These are phyloP conservation scores for Chrysosporium keratinophilum DNA, from an alignment of 2,329 filamentous ascomycete species.

Conservation along the genomic window DNA sequence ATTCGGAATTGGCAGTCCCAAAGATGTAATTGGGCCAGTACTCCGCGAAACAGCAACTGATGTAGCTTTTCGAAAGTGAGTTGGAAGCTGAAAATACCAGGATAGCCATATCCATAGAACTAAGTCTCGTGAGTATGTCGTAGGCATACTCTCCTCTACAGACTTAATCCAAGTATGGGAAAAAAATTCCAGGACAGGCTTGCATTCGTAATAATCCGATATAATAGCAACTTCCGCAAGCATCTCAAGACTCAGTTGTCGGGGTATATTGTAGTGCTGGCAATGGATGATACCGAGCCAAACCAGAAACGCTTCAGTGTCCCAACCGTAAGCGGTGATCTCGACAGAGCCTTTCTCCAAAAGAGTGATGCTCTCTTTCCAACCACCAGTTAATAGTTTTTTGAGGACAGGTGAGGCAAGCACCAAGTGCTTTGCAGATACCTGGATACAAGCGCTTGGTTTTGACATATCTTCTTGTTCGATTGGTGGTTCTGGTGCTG, in stretches of 20 bases:
- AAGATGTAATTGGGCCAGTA: slow-evolving; percentile 10
- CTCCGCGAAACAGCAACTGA: slow-evolving; percentile 11
- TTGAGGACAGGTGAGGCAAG: slow-evolving; percentile 20
- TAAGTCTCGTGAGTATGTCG: slow-evolving; percentile 3
- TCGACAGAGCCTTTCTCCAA: slow-evolving; percentile 16
- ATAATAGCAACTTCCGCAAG: slow-evolving; percentile 21
- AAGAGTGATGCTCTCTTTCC: slow-evolving; percentile 18
- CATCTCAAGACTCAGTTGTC: slow-evolving; percentile 16
- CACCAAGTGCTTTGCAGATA: slow-evolving; percentile 21
- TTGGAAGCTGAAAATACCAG: not conserved
- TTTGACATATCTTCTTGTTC: not conserved
- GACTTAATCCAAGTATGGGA: slow-evolving; percentile 16
- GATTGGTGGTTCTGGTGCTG: not conserved
- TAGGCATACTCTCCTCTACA: slow-evolving; percentile 11
- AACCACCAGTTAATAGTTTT: slow-evolving; percentile 15
- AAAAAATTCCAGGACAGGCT: slow-evolving; percentile 14
- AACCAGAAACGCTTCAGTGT: slow-evolving; percentile 21
- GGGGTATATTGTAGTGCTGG: slow-evolving; percentile 15
- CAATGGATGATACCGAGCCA: slow-evolving; percentile 20
- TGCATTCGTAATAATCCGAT: slow-evolving; percentile 22
- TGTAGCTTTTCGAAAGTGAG: not conserved
- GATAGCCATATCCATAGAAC: not conserved
- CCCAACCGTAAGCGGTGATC: slow-evolving; percentile 20
- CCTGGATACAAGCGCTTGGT: slow-evolving; percentile 14
- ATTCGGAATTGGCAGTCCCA: slow-evolving; percentile 19